Evolutionary conservation across 1,284 basidiomycete genomes (phyloP), one percentile per base, ranked within the genome.

Genomic region (Ceratobasidium sp.): DNA sequence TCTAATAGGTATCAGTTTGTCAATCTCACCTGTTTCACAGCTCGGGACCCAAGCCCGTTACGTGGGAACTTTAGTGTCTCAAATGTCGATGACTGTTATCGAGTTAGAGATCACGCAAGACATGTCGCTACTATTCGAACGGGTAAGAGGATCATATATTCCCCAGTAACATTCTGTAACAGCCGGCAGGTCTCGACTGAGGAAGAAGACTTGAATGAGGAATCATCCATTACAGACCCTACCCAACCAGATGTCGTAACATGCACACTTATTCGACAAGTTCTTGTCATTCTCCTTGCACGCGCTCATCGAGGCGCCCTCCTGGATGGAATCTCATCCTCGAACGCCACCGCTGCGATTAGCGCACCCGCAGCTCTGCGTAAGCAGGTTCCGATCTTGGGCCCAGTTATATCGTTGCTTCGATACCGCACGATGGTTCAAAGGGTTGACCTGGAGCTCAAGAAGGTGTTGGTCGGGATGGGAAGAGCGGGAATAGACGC

Each of bases 391-490:
- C 77, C 79, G 17, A 65, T 70, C 12, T 73, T 93, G 12, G 87
- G 87, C 57, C 89, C 89, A 0, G 80, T 92, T 70, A 87, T 92
- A 71, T 89, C 91, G 75, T 74, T 91, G 25, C 77, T 92, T 42
- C 91, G 92, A 77, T 93, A 92, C 75, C 84, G 85, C 73, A 84
- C 85, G 22, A 92, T 93, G 76, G 89, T 87, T 75, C 76, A 82
- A 68, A 82, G 87, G 69, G 80, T 92, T 45, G 82, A 84, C 65
- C 70, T 77, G 0, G 88, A 91, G 78, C 77, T 92, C 35, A 77
- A 79, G 52, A 82, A 81, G 71, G 81, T 86, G 57, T 79, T 81
- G 4, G 65, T 71, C 31, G 85, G 84, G 1, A 77, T 93, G 58
- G 77, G 76, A 22, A 76, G 73, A 45, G 86, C 83, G 0, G 87